Evolutionary conservation across 305 asterid species (phyloP).

Genomic region (Andrographis paniculata): DNA sequence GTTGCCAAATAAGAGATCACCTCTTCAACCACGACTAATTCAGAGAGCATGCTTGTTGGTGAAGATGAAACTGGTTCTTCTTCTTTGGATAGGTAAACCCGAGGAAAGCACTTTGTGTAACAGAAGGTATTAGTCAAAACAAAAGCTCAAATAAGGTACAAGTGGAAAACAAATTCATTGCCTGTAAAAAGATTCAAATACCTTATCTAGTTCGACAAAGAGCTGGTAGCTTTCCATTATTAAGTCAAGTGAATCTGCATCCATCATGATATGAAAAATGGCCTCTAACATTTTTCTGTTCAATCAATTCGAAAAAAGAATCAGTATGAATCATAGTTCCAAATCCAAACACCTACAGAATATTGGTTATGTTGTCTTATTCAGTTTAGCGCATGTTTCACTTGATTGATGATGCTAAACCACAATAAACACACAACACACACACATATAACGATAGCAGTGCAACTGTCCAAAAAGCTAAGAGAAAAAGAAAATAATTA

Average conservation of each 20-base stretch:
- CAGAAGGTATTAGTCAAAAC: conserved; percentile 17
- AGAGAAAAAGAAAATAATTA: no score
- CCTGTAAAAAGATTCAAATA: conserved; percentile 22
- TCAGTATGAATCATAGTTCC: conserved; percentile 3
- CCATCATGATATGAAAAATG: conserved; percentile 56
- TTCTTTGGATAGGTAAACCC: conserved; percentile 30
- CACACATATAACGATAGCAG: no score
- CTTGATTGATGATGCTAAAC: background rate
- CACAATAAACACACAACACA: no score
- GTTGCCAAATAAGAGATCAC: conserved; percentile 25
- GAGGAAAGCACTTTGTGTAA: conserved; percentile 49
- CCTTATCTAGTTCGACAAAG: conserved; percentile 66
- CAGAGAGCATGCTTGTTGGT: conserved; percentile 22
- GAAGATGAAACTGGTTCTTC: conserved; percentile 41
- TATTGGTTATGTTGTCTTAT: background rate
- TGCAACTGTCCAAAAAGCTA: no score
- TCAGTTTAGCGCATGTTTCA: background rate
- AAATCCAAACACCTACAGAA: background rate
- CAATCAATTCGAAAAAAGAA: conserved; percentile 20
- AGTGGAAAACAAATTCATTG: no score
- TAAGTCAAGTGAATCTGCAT: conserved; percentile 62
- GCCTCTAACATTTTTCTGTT: conserved; percentile 70
- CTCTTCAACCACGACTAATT: conserved; percentile 49
- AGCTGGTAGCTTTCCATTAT: conserved; percentile 68
- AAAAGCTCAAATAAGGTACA: conserved; percentile 5